Base-by-base conservation (phyloP, 768 basidiomycete genomes). In the Termitomyces sp. region DNA sequence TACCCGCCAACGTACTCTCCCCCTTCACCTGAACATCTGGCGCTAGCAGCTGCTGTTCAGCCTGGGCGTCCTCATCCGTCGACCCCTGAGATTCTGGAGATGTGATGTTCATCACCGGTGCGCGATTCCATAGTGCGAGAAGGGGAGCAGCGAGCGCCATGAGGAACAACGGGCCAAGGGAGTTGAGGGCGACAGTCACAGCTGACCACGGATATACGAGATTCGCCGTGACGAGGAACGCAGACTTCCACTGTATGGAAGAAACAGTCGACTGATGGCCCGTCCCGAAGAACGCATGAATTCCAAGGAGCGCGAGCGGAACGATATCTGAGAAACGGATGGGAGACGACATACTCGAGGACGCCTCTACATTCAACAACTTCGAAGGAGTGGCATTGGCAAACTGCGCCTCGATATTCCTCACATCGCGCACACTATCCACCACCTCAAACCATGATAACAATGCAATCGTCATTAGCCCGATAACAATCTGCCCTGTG, bases 211-310 rank as follows among this genome's bases (percentile, higher is more conserved):
- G 86, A 66, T 91, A 93, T 11, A 71, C 74, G 41, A 94, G 74
- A 0, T 77, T 83, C 3, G 82, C 73, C 2, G 84, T 82, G 52
- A 99, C 77, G 27, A 98, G 67, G 70, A 98, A 99, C 7, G 90
- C 95, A 1, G 88, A 73, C 68, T 97, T 97, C 97, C 96, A 99
- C 61, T 98, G 96, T 40, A 99, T 82, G 3, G 91, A 89, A 1
- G 92, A 81, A 36, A 98, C 77, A 3, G 87, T 87, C 1, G 94
- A 80, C 70, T 98, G 94, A 64, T 99, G 97, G 2, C 97, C 96
- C 0, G 95, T 98, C 0, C 82, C 76, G 66, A 89, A 91, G 77
- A 95, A 98, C 7, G 81, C 69, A 46, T 91, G 80, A 36, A 89
- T 70, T 0, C 86, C 88, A 11, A 97, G 75, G 7, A 98, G 78